phyloP scores from a whole-genome alignment of 169 alveolate genomes.

The Miamiensis avidus region DNA sequence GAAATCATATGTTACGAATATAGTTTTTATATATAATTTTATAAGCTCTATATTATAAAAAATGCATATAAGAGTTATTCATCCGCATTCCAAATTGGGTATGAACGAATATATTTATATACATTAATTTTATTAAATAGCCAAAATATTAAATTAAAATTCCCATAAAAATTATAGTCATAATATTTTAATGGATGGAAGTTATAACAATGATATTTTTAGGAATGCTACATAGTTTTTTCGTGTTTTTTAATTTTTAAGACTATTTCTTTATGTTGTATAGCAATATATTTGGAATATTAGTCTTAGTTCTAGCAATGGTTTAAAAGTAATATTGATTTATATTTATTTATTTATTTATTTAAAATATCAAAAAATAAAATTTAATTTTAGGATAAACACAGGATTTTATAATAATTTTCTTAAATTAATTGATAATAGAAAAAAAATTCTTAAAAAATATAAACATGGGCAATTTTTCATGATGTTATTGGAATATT shows the following conservation, averaged over 20 bases:
- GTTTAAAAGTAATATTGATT: background rate
- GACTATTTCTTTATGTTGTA: background rate
- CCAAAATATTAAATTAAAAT: no score
- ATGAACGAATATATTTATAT: no score
- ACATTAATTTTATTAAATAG: no score
- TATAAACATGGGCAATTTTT: background rate
- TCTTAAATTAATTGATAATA: background rate
- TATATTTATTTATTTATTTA: no score
- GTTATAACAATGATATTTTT: background rate
- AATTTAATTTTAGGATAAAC: background rate
- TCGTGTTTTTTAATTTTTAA: background rate
- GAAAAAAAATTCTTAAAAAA: background rate
- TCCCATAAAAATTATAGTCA: background rate
- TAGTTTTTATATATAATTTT: no score
- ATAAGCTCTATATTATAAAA: background rate
- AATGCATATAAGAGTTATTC: background rate
- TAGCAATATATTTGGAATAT: background rate
- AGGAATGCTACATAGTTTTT: background rate
- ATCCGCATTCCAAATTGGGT: background rate
- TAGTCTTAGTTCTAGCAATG: background rate
- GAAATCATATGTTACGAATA: background rate
- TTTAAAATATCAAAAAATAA: no score
- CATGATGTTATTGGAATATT: background rate
- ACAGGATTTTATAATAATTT: background rate
- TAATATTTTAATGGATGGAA: background rate